phyloP scores from a whole-genome alignment of 176 grass and related monocot species.

The Triticum monococcum region DNA sequence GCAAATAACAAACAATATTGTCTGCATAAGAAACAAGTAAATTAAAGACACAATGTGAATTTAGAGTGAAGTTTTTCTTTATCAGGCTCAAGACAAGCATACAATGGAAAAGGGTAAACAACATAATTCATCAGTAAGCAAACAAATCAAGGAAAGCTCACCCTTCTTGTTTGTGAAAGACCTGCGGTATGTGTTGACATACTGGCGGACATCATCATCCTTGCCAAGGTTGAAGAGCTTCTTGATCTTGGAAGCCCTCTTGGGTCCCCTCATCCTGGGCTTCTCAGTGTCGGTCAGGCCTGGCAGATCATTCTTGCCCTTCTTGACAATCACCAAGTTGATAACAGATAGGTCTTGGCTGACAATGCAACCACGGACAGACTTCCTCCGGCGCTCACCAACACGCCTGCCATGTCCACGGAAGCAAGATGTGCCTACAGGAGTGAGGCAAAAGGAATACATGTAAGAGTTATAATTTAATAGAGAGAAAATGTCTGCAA shows the following conservation, averaged over 20 bases:
- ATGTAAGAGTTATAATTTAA: background rate
- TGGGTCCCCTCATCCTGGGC: conserved; percentile 97
- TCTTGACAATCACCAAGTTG: conserved; percentile 94
- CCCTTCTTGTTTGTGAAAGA: conserved; percentile 84
- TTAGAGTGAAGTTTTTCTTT: background rate
- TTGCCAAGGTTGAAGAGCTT: conserved; percentile 94
- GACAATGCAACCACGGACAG: conserved; percentile 93
- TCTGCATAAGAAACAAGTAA: background rate
- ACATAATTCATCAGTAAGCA: background rate
- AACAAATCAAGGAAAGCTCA: conserved; percentile 21
- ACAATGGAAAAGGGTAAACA: background rate
- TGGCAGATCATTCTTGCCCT: conserved; percentile 80
- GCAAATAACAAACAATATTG: conserved; percentile 7
- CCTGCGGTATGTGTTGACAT: conserved; percentile 92
- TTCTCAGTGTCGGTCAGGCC: conserved; percentile 88
- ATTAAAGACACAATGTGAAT: background rate
- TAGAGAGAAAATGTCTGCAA: background rate
- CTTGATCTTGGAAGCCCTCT: conserved; percentile 93
- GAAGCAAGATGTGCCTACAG: conserved; percentile 80
- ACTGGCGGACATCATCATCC: conserved; percentile 95
- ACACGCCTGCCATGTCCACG: conserved; percentile 80
- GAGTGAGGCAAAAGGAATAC: background rate
- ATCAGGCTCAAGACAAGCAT: background rate
- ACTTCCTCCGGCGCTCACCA: conserved; percentile 92
- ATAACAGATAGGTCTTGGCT: conserved; percentile 87